A percentile compares a stretch with the other conserved stretches of the same genome.
These are phyloP conservation scores for Gracilaria domingensis DNA, from an alignment of 23 red algal genomes.

Conservation along the genomic window DNA sequence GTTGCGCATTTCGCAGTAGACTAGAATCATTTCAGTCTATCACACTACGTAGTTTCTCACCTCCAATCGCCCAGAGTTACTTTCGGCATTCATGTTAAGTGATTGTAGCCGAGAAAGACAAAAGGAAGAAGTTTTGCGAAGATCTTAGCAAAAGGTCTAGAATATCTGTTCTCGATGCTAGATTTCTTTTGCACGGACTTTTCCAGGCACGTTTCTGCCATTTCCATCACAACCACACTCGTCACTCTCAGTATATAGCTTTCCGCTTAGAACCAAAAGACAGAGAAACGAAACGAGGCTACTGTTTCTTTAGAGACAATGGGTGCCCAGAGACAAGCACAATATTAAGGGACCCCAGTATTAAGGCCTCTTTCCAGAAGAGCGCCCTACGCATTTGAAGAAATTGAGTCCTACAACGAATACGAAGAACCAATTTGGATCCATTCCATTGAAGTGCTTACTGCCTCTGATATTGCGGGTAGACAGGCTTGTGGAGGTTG, in stretches of 20 bases:
- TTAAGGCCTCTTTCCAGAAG: neutral
- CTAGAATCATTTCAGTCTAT: too few species aligned
- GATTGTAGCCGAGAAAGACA: neutral
- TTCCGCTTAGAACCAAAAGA: neutral
- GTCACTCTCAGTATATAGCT: neutral
- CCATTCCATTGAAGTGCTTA: neutral
- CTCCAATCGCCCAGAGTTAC: neutral
- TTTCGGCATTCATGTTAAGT: neutral
- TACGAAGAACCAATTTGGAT: neutral
- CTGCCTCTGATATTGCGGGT: neutral
- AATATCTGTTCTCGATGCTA: neutral
- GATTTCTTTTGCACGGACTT: neutral
- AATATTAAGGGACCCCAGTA: neutral
- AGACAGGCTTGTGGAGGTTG: neutral
- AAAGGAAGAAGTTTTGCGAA: neutral
- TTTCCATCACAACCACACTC: neutral
- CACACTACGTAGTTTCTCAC: too few species aligned
- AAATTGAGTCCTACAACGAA: slow-evolving; percentile 16
- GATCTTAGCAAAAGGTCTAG: neutral
- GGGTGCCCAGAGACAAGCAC: slow-evolving; percentile 1
- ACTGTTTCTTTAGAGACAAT: neutral
- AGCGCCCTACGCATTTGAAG: neutral
- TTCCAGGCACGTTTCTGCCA: neutral
- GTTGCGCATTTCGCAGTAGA: too few species aligned
- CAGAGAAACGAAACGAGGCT: neutral